A percentile compares a stretch with the other conserved stretches of the same genome.
phyloP scores from a whole-genome alignment of 495 filamentous ascomycete genomes.

The Tuber microsphaerosporum region DNA sequence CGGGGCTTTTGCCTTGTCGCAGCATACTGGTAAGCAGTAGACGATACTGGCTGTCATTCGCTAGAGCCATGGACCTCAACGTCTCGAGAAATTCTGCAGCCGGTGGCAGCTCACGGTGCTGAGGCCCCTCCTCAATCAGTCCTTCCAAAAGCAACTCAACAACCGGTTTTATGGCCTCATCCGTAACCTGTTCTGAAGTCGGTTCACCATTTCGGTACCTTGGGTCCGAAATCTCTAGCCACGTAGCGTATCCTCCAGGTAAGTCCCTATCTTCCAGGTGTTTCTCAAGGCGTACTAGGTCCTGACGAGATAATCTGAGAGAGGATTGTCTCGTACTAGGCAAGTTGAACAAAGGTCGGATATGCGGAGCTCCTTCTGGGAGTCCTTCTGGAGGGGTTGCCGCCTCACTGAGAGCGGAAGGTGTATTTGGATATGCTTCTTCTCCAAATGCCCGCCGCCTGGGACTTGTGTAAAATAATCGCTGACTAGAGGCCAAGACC shows the following conservation, averaged over 20 bases:
- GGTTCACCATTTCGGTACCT: background rate
- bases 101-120: slow-evolving; percentile 4
- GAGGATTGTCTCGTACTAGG: background rate
- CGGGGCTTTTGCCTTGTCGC: background rate
- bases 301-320: background rate
- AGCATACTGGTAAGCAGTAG: slow-evolving; percentile 18
- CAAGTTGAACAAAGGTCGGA: background rate
- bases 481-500: background rate
- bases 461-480: slow-evolving; percentile 11
- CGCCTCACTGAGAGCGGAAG: background rate
- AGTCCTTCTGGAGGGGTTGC: background rate
- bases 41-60: slow-evolving; percentile 17
- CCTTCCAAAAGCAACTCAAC: slow-evolving; percentile 18
- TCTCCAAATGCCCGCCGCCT: background rate
- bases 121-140: slow-evolving; percentile 18
- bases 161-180: slow-evolving; percentile 14
- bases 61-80: slow-evolving; percentile 14
- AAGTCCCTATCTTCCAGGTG: slow-evolving; percentile 11
- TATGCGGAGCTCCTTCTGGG: background rate
- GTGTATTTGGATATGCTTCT: background rate
- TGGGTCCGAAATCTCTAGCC: slow-evolving; percentile 1
- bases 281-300: background rate
- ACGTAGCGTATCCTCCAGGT: slow-evolving; percentile 12
- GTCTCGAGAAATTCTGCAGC: slow-evolving; percentile 21
- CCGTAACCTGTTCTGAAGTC: slow-evolving; percentile 4